These are phyloP conservation scores for Actinidia arguta DNA, from an alignment of 179 eudicot species.

Conservation along the genomic window DNA sequence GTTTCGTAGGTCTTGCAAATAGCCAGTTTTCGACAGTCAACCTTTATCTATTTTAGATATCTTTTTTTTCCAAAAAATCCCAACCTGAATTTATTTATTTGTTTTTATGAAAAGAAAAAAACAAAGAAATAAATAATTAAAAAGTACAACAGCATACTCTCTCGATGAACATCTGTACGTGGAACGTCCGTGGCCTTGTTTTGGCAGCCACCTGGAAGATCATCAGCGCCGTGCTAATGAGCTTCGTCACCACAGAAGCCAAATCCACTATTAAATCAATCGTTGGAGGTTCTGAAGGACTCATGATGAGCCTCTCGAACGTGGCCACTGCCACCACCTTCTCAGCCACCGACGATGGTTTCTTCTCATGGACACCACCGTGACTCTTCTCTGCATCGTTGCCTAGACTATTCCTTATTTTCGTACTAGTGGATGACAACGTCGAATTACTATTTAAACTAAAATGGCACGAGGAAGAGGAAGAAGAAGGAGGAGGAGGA, in stretches of 20 bases:
- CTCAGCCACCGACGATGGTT: not conserved
- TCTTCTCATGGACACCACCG: not conserved
- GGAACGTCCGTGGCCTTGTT: conserved; percentile 3
- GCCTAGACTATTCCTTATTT: not conserved
- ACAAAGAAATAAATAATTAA: no score
- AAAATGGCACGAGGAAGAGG: not conserved
- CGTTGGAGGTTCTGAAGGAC: not conserved
- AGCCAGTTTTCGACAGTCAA: no score
- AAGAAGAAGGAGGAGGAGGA: conserved; percentile 7
- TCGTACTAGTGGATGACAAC: not conserved
- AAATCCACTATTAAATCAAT: not conserved
- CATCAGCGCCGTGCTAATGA: conserved; percentile 4
- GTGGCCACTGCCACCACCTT: conserved; percentile 13
- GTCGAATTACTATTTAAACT: not conserved
- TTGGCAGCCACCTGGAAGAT: conserved; percentile 15
- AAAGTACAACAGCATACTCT: conserved; percentile 18
- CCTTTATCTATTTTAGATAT: no score
- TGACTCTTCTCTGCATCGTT: conserved; percentile 2
- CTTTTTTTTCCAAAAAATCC: no score
- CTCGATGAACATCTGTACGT: conserved; percentile 30
- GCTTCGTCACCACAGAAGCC: conserved; percentile 18
- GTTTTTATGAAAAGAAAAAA: no score
- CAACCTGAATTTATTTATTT: no score
- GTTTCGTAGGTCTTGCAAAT: no score
- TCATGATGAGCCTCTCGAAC: not conserved